These are phyloP conservation scores for Metschnikowia gelsemii DNA, from an alignment of 805 yeast genomes.

Conservation along the genomic window DNA sequence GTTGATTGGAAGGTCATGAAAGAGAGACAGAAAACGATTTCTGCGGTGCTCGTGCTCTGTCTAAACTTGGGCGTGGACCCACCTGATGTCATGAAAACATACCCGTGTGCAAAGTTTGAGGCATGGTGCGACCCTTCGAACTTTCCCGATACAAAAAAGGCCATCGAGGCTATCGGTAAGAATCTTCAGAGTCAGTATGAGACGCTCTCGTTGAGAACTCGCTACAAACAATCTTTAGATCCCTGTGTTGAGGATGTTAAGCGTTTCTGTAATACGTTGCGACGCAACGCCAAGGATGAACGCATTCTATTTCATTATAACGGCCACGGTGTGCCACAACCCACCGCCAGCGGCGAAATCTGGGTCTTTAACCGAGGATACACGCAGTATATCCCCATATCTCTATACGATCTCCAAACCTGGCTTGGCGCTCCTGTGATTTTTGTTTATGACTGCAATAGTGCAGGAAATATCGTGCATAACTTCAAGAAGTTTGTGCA, in stretches of 20 bases:
- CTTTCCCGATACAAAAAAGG: constrained; percentile 82
- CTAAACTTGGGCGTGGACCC: constrained; percentile 95
- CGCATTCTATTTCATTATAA: constrained; percentile 91
- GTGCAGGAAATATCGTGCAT: constrained; percentile 89
- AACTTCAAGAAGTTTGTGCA: constrained; percentile 89
- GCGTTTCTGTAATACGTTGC: constrained; percentile 80
- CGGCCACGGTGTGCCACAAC: constrained; percentile 98
- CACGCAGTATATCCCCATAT: constrained; percentile 95
- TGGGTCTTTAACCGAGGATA: constrained; percentile 98
- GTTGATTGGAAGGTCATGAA: constrained; percentile 89
- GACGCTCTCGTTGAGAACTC: constrained; percentile 78
- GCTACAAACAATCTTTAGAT: constrained; percentile 87
- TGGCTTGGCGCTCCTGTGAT: constrained; percentile 99
- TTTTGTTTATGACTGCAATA: constrained; percentile 90
- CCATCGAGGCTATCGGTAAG: constrained; percentile 88
- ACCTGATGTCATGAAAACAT: constrained; percentile 90
- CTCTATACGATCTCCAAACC: constrained; percentile 89
- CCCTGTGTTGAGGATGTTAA: constrained; percentile 96
- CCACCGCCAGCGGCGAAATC: constrained; percentile 92
- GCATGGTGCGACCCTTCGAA: constrained; percentile 90
- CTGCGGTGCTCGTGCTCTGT: constrained; percentile 89
- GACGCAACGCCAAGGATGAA: constrained; percentile 92
- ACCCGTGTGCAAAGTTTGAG: constrained; percentile 88
- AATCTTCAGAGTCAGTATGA: constrained; percentile 86
- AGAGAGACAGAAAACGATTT: constrained; percentile 88